Conservation (phyloP, 768 basidiomycete genomes). For the Sporobolomyces roseus region DNA sequence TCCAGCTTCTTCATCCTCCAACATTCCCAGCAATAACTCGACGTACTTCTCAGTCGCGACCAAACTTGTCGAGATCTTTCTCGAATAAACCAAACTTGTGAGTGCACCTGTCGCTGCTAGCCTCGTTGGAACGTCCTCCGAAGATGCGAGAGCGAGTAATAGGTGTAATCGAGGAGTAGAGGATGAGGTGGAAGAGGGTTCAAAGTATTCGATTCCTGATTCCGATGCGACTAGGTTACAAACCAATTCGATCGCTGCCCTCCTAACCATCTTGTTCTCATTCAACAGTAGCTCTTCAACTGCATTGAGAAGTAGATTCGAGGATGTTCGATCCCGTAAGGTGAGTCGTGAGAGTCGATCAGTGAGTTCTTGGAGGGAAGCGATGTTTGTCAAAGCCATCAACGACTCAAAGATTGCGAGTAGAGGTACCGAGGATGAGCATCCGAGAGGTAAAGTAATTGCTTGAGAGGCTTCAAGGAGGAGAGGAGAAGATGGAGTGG, state of each 20-base stretch:
- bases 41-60: not conserved
- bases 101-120: constrained; percentile 87
- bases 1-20: constrained; percentile 25
- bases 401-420: constrained; percentile 86
- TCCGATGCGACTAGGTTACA: constrained; percentile 86
- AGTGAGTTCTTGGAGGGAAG: constrained; percentile 69
- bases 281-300: constrained; percentile 66
- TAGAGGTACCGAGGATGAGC: constrained; percentile 56
- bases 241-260: constrained; percentile 83
- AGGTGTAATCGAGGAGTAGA: constrained; percentile 59
- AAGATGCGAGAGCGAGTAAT: constrained; percentile 76
- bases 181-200: constrained; percentile 4
- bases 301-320: constrained; percentile 55
- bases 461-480: constrained; percentile 76
- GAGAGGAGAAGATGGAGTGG: constrained; percentile 64
- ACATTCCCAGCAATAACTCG: constrained; percentile 16
- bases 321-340: constrained; percentile 47
- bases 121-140: constrained; percentile 77
- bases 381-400: constrained; percentile 94
- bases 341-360: constrained; percentile 61
- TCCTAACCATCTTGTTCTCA: constrained; percentile 65
- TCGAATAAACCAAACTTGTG: constrained; percentile 67
- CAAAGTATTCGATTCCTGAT: constrained; percentile 59
- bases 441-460: constrained; percentile 62
- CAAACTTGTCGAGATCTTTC: constrained; percentile 43